phyloP scores from a whole-genome alignment of 495 filamentous ascomycete species.

The Daldinia concentrica region DNA sequence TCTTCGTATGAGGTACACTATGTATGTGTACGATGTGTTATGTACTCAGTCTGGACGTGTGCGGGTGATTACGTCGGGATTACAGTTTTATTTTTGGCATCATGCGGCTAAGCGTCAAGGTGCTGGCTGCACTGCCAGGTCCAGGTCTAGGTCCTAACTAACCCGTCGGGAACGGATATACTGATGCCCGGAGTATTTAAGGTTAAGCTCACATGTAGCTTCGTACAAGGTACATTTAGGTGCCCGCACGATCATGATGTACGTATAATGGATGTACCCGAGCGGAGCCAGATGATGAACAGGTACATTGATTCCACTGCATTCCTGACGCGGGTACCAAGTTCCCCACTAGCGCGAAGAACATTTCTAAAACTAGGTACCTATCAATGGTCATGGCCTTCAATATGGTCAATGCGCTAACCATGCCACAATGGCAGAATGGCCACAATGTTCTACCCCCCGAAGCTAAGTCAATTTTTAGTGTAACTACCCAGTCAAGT shows the following conservation, averaged over 20 bases:
- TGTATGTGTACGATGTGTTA: not conserved
- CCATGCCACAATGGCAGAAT: slow-evolving; percentile 30
- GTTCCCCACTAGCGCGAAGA: slow-evolving; percentile 17
- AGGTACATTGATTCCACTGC: slow-evolving; percentile 8
- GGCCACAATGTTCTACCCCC: slow-evolving; percentile 16
- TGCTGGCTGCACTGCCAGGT: no score
- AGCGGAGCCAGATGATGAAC: slow-evolving; percentile 13
- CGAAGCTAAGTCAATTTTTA: slow-evolving; percentile 27
- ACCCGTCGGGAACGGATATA: slow-evolving; percentile 25
- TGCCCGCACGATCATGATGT: no score
- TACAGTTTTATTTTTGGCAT: slow-evolving; percentile 30
- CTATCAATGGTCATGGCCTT: no score
- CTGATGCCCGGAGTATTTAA: slow-evolving; percentile 21
- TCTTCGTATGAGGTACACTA: not conserved
- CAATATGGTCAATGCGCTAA: slow-evolving; percentile 23
- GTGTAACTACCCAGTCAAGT: no score
- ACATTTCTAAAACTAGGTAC: not conserved
- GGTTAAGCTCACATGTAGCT: slow-evolving; percentile 17
- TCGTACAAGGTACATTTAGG: not conserved
- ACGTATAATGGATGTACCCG: slow-evolving; percentile 7
- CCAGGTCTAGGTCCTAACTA: no score
- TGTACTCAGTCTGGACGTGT: not conserved
- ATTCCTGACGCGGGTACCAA: not conserved
- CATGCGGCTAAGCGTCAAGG: slow-evolving; percentile 31
- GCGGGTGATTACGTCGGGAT: slow-evolving; percentile 32